A percentile compares a stretch with the other conserved stretches of the same genome.
Conservation (phyloP, 495 filamentous ascomycete species). For the Hyaloscypha finlandica region DNA sequence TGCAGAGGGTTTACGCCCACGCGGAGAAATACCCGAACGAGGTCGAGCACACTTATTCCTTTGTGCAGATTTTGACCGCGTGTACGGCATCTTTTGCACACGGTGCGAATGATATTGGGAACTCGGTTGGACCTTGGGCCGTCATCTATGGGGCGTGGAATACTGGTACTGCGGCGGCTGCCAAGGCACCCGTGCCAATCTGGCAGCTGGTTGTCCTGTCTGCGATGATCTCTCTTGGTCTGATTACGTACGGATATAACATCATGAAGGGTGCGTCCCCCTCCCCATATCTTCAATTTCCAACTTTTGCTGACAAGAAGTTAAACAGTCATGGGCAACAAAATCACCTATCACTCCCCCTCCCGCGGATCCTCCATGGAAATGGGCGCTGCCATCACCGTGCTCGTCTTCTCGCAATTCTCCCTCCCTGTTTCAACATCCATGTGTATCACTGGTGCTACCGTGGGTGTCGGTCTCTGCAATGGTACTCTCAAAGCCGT, state of each 20-base stretch:
- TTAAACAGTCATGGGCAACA: constrained; percentile 56
- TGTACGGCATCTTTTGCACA: constrained; percentile 77
- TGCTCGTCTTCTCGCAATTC: constrained; percentile 64
- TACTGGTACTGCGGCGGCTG: constrained; percentile 41
- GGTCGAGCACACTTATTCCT: constrained; percentile 78
- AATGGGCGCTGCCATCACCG: constrained; percentile 67
- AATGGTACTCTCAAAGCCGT: constrained; percentile 58
- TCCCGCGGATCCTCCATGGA: constrained; percentile 70
- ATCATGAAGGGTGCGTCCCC: constrained; percentile 56
- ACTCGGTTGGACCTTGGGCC: constrained; percentile 67
- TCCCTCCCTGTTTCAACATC: constrained; percentile 59
- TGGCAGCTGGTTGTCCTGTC: constrained; percentile 69
- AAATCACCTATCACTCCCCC: constrained; percentile 68
- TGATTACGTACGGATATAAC: constrained; percentile 73
- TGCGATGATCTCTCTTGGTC: constrained; percentile 49
- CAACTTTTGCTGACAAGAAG: not conserved
- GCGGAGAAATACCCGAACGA: constrained; percentile 72
- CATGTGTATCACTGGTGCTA: constrained; percentile 62
- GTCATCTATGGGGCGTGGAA: constrained; percentile 70
- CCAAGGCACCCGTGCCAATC: constrained; percentile 60
- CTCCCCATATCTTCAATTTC: not conserved
- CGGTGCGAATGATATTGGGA: constrained; percentile 71
- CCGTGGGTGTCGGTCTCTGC: constrained; percentile 64
- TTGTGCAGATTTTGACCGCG: constrained; percentile 74
- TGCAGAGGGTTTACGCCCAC: constrained; percentile 45